A percentile compares a stretch with the other conserved stretches of the same genome.
Conservation (phyloP, 108 stramenopile species). For the Nitzschia sp. region DNA sequence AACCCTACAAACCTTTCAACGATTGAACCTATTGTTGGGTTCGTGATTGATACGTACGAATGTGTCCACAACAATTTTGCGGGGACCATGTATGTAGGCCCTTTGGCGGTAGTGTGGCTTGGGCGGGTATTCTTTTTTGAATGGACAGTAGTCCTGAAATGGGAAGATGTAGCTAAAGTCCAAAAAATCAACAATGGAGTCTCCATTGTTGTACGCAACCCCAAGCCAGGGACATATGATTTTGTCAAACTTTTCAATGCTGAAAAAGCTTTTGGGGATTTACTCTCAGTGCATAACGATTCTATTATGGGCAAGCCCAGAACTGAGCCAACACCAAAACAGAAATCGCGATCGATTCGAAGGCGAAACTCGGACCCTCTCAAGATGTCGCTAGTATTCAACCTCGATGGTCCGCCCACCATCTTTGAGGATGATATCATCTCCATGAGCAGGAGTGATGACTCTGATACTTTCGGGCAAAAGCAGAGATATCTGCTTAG, state of each 20-base stretch:
- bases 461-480: neutral
- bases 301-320: slow-evolving; percentile 26
- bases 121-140: slow-evolving; percentile 52
- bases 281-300: slow-evolving; percentile 43
- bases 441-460: neutral
- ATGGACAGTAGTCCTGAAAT: slow-evolving; percentile 30
- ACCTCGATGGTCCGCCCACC: neutral
- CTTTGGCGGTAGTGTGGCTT: slow-evolving; percentile 38
- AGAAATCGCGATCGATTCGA: slow-evolving; percentile 13
- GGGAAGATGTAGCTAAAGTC: slow-evolving; percentile 39
- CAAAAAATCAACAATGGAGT: slow-evolving; percentile 22
- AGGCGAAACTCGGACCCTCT: slow-evolving; percentile 16
- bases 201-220: slow-evolving; percentile 1
- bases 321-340: slow-evolving; percentile 9
- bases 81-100: slow-evolving; percentile 46
- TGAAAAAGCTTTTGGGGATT: slow-evolving; percentile 23
- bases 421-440: neutral
- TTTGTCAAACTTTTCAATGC: slow-evolving; percentile 32
- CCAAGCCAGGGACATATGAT: slow-evolving; percentile 9
- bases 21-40: slow-evolving; percentile 13
- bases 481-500: neutral
- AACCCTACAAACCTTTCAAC: neutral
- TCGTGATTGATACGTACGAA: slow-evolving; percentile 19
- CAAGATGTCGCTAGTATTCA: slow-evolving; percentile 9
- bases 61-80: slow-evolving; percentile 42